Evolutionary conservation across 148 eudicot species (phyloP).

Genomic region (Suaeda aralocaspica): DNA sequence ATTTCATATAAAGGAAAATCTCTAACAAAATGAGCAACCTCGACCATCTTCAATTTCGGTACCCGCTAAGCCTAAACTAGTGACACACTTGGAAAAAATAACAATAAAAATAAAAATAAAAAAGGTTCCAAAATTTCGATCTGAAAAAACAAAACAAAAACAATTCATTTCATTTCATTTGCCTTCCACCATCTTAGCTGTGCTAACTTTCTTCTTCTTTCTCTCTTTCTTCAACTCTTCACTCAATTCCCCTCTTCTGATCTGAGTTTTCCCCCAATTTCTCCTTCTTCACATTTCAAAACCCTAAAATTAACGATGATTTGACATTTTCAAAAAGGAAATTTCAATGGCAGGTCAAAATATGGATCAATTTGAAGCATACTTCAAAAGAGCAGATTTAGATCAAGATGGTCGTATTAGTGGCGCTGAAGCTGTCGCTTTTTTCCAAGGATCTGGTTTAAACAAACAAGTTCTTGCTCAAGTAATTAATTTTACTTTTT

Average conservation of each 20-base stretch:
- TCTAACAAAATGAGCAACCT: too few relatives aligned
- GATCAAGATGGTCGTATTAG: slow-evolving; percentile 92
- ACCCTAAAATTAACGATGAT: too few relatives aligned
- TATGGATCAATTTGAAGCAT: slow-evolving; percentile 71
- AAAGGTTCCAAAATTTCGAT: too few relatives aligned
- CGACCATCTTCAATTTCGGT: too few relatives aligned
- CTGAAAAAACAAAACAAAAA: background rate
- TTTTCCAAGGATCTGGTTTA: slow-evolving; percentile 82
- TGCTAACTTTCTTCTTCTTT: background rate
- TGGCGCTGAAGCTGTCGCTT: slow-evolving; percentile 87
- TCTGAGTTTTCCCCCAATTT: background rate
- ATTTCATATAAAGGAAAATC: too few relatives aligned
- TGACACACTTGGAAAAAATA: too few relatives aligned
- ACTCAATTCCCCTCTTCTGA: background rate
- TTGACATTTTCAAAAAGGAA: too few relatives aligned
- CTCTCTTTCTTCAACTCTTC: background rate
- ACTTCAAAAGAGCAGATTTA: slow-evolving; percentile 80
- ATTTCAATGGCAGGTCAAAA: slow-evolving; percentile 46
- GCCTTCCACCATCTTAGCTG: background rate
- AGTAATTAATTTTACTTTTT: slow-evolving; percentile 35
- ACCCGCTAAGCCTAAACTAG: too few relatives aligned
- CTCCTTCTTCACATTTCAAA: too few relatives aligned
- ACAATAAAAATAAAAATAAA: too few relatives aligned
- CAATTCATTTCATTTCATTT: background rate
- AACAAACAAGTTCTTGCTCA: slow-evolving; percentile 86